Conservation (phyloP, 345 rosid genomes). For the Aquilaria yunnanensis region DNA sequence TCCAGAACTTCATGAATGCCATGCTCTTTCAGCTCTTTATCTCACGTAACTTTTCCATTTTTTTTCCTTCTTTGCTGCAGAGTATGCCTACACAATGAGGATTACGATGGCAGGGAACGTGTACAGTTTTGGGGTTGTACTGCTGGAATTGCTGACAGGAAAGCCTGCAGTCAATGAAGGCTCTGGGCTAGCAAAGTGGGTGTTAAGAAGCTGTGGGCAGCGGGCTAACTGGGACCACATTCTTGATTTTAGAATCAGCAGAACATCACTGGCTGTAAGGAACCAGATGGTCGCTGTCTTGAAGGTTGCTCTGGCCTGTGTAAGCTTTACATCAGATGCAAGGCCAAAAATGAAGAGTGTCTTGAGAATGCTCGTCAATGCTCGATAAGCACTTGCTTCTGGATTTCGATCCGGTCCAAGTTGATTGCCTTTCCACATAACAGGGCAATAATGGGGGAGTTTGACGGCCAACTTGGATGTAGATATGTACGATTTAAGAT, state of each 20-base stretch:
- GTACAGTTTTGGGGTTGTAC: conserved; percentile 73
- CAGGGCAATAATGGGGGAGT: too few relatives aligned
- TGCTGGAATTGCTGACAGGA: conserved; percentile 82
- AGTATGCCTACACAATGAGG: conserved; percentile 94
- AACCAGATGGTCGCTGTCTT: conserved; percentile 77
- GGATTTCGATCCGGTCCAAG: neutral
- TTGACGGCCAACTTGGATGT: too few relatives aligned
- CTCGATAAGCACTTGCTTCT: conserved; percentile 22
- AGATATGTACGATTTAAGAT: too few relatives aligned
- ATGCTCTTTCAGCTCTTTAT: neutral
- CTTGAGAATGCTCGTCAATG: conserved; percentile 59
- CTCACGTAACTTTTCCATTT: neutral
- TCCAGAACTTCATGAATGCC: neutral
- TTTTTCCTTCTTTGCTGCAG: conserved; percentile 28
- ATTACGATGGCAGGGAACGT: conserved; percentile 78
- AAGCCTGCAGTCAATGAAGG: conserved; percentile 70
- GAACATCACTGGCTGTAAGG: conserved; percentile 43
- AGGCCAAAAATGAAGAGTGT: conserved; percentile 90
- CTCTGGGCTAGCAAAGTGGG: conserved; percentile 77
- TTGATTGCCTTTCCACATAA: too few relatives aligned
- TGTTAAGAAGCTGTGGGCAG: conserved; percentile 34
- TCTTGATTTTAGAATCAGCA: conserved; percentile 60
- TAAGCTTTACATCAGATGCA: conserved; percentile 48
- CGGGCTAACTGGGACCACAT: conserved; percentile 49
- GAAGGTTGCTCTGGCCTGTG: conserved; percentile 68